phyloP scores from a whole-genome alignment of 352 stramenopile species.

The Achlya hypogyna region DNA sequence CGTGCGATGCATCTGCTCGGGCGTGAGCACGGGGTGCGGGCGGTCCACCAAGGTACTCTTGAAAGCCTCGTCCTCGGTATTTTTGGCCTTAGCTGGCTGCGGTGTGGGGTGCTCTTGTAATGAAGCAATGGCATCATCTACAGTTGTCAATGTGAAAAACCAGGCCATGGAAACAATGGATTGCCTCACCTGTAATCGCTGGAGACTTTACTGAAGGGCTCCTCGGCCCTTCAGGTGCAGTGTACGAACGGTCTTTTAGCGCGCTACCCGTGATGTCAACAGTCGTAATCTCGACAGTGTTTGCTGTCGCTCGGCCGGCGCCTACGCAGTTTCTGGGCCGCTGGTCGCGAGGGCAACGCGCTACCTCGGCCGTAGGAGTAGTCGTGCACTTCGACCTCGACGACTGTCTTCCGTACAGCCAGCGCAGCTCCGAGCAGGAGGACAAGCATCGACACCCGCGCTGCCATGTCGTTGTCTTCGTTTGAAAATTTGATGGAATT shows the following conservation, averaged over 20 bases:
- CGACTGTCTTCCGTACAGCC: not conserved
- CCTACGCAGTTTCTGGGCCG: not conserved
- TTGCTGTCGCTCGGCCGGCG: not conserved
- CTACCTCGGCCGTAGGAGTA: not conserved
- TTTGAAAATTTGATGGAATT: not conserved
- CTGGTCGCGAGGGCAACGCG: not conserved
- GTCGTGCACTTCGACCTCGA: constrained; percentile 2
- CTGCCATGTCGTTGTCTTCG: not conserved
- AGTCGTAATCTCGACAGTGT: not conserved
- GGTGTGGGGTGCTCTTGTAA: no score
- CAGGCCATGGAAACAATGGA: no score
- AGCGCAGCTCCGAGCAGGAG: not conserved
- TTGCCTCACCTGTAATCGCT: no score
- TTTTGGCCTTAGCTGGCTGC: no score
- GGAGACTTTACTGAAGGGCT: no score
- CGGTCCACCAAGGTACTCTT: no score
- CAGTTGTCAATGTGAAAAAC: no score
- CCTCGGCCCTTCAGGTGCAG: not conserved
- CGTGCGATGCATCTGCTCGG: not conserved
- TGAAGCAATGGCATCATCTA: no score
- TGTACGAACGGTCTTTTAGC: not conserved
- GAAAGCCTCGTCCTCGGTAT: not conserved
- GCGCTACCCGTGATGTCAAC: not conserved
- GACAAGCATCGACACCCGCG: not conserved
- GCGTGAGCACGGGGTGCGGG: no score